Evolutionary conservation across 495 filamentous ascomycete species (phyloP).

Genomic region (Jackrogersella multiformis): DNA sequence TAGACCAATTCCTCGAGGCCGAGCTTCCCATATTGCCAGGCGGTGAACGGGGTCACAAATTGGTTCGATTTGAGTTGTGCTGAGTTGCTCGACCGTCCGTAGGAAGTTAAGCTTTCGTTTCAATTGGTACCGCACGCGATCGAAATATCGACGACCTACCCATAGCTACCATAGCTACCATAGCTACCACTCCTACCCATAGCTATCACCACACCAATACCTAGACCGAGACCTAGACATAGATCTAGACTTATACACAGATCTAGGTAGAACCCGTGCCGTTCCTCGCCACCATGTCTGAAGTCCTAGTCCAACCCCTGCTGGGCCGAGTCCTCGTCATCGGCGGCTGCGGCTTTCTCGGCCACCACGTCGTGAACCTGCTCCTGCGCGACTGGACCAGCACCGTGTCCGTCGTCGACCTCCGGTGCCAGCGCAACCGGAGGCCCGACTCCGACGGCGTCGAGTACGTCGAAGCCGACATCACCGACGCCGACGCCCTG

Average conservation of each 20-base stretch:
- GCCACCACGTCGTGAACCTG: conserved; percentile 71
- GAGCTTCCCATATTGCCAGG: conserved; percentile 21
- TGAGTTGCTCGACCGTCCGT: no score
- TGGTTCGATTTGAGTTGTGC: no score
- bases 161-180: no score
- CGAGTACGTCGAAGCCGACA: conserved; percentile 84
- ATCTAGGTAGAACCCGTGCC: no score
- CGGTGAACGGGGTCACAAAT: conserved; percentile 22
- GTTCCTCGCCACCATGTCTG: conserved; percentile 17
- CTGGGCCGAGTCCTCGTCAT: conserved; percentile 70
- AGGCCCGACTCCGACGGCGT: conserved; percentile 71
- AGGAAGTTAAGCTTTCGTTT: no score
- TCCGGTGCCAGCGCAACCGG: conserved; percentile 79
- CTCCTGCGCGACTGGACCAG: conserved; percentile 64
- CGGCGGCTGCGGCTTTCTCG: conserved; percentile 76
- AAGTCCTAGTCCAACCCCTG: conserved; percentile 45
- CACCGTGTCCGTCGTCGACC: conserved; percentile 85
- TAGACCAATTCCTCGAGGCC: background rate
- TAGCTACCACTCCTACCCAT: no score
- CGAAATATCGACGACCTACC: no score
- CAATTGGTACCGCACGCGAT: background rate
- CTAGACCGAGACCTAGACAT: no score
- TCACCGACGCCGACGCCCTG: conserved; percentile 76
- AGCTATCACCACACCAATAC: no score
- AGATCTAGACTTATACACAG: no score